A percentile compares a stretch with the other conserved stretches of the same genome.
Conservation (phyloP, 1,284 basidiomycete genomes). For the Leccinum pallidistipes region DNA sequence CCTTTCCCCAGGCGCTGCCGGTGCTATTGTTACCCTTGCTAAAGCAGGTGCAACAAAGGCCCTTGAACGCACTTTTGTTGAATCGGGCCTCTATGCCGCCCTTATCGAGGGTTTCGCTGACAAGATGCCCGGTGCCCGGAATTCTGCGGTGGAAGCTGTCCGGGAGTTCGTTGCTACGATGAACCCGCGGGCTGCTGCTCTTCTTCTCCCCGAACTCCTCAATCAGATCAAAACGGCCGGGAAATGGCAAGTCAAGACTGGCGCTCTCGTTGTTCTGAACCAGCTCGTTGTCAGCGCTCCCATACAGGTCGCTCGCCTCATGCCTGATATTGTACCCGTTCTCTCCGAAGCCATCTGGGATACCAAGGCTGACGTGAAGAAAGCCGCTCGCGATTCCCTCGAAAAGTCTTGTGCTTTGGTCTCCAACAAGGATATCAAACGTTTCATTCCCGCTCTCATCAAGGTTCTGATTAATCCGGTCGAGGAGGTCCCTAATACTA, state of each 20-base stretch:
- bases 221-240: conserved; percentile 95
- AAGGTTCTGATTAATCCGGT: conserved; percentile 98
- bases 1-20: conserved; percentile 51
- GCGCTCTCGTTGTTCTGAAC: conserved; percentile 83
- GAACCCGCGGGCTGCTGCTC: conserved; percentile 88
- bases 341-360: conserved; percentile 98
- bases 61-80: conserved; percentile 88
- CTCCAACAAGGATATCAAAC: conserved; percentile 99
- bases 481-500: conserved; percentile 97
- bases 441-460: conserved; percentile 97
- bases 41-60: conserved; percentile 80
- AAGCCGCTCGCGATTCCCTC: conserved; percentile 93
- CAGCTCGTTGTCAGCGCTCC: conserved; percentile 89
- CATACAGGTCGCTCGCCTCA: conserved; percentile 84
- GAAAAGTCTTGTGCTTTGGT: conserved; percentile 92
- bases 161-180: conserved; percentile 77
- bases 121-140: conserved; percentile 86
- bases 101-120: conserved; percentile 93
- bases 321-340: conserved; percentile 95
- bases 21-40: conserved; percentile 71
- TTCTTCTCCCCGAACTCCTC: conserved; percentile 89
- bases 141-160: conserved; percentile 85
- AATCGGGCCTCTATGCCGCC: conserved; percentile 81
- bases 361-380: conserved; percentile 99
- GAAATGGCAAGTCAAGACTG: conserved; percentile 99